Conservation (phyloP, 768 basidiomycete species). For the Tulasnella sp. region DNA sequence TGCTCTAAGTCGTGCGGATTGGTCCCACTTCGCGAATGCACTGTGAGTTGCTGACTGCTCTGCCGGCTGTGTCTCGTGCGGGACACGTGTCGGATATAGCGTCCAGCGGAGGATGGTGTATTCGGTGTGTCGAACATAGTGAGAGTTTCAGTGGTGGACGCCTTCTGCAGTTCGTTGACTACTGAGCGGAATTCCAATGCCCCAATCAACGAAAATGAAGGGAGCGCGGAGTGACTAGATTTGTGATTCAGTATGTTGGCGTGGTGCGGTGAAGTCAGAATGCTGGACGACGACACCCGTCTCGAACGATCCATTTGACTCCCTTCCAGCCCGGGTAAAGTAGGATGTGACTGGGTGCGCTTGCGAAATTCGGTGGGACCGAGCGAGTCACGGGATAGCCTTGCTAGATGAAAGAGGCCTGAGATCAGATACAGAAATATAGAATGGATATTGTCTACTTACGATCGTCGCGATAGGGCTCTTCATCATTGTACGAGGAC, state of each 20-base stretch:
- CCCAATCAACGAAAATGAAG: slow-evolving; percentile 84
- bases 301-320: neutral
- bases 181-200: slow-evolving; percentile 94
- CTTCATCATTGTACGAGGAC: neutral
- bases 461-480: neutral
- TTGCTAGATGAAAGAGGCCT: neutral
- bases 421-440: neutral
- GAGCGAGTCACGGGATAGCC: no score
- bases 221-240: slow-evolving; percentile 50
- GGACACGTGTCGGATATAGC: slow-evolving; percentile 33
- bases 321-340: neutral
- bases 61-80: neutral
- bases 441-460: neutral
- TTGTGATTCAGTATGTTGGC: slow-evolving; percentile 25
- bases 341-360: neutral
- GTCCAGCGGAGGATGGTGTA: slow-evolving; percentile 67
- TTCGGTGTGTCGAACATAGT: slow-evolving; percentile 53
- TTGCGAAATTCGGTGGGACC: neutral
- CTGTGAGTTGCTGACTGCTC: neutral
- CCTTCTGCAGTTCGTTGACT: slow-evolving; percentile 63
- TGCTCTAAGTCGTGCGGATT: slow-evolving; percentile 23
- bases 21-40: neutral
- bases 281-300: neutral
- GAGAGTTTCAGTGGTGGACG: slow-evolving; percentile 51
- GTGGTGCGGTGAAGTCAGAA: neutral